These are phyloP conservation scores for Chaetomium fimeti DNA, from an alignment of 495 filamentous ascomycete genomes.

Conservation along the genomic window DNA sequence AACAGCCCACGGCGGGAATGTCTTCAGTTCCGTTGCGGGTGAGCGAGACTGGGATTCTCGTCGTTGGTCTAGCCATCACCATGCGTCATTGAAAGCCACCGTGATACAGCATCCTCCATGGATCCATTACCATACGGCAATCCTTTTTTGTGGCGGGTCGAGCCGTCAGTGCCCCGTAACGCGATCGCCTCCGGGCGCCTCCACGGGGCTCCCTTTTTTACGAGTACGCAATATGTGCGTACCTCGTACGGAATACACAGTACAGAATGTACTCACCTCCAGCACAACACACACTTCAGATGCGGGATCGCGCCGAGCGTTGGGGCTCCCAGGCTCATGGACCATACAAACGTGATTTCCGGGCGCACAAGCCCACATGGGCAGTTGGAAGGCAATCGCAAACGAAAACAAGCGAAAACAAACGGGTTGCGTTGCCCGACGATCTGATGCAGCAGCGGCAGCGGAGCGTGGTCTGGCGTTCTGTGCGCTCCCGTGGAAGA, in stretches of 20 bases:
- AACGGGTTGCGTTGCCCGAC: background rate
- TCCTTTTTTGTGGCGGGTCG: background rate
- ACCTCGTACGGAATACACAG: too few species aligned
- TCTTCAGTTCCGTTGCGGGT: too few species aligned
- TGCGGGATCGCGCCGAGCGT: too few species aligned
- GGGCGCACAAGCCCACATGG: constrained; percentile 11
- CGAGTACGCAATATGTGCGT: too few species aligned
- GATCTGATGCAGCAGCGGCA: constrained; percentile 9
- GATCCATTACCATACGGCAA: too few species aligned
- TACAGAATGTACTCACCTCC: too few species aligned
- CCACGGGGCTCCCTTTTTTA: background rate
- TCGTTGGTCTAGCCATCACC: background rate
- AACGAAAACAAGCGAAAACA: constrained; percentile 2
- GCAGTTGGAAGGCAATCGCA: background rate
- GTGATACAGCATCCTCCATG: constrained; percentile 27
- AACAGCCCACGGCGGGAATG: too few species aligned
- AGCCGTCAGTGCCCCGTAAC: background rate
- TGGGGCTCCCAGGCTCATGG: too few species aligned
- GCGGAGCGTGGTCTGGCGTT: background rate
- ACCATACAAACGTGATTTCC: background rate
- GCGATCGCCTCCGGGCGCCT: too few species aligned
- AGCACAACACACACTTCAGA: too few species aligned
- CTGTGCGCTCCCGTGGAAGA: constrained; percentile 22
- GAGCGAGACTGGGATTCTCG: background rate
- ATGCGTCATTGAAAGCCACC: constrained; percentile 26